phyloP scores from a whole-genome alignment of 495 filamentous ascomycete species.

The Trichoderma gamsii region DNA sequence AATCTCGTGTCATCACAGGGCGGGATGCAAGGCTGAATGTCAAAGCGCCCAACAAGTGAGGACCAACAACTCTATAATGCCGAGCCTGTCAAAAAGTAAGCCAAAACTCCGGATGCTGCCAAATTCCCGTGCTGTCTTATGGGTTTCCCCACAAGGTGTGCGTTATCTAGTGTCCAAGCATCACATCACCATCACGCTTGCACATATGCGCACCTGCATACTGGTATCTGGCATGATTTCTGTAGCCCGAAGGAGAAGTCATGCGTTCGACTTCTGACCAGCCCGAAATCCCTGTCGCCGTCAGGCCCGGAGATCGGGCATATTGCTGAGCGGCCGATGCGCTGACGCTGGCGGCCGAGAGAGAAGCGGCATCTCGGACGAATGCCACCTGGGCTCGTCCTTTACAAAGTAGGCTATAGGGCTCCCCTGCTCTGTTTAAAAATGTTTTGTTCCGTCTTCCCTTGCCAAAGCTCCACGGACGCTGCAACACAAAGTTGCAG shows the following conservation, averaged over 20 bases:
- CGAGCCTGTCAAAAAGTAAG: too few species aligned
- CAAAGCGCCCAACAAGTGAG: too few species aligned
- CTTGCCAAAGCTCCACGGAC: background rate
- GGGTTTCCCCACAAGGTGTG: background rate
- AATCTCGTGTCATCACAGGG: too few species aligned
- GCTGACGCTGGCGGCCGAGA: background rate
- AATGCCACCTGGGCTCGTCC: background rate
- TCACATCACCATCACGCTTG: background rate
- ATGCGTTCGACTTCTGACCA: background rate
- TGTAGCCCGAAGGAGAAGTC: background rate
- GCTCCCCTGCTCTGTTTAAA: too few species aligned
- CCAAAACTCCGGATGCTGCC: background rate
- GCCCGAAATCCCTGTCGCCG: background rate
- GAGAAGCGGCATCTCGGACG: background rate
- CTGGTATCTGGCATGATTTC: constrained; percentile 6
- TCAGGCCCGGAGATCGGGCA: background rate
- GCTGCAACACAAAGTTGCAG: background rate
- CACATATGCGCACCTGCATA: background rate
- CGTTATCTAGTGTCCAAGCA: background rate
- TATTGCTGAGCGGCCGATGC: background rate
- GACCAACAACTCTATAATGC: too few species aligned
- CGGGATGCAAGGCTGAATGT: too few species aligned
- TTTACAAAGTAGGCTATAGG: too few species aligned
- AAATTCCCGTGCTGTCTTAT: background rate
- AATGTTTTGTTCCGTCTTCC: too few species aligned